Conservation (phyloP, 805 yeast genomes). For the Candida piceae region DNA sequence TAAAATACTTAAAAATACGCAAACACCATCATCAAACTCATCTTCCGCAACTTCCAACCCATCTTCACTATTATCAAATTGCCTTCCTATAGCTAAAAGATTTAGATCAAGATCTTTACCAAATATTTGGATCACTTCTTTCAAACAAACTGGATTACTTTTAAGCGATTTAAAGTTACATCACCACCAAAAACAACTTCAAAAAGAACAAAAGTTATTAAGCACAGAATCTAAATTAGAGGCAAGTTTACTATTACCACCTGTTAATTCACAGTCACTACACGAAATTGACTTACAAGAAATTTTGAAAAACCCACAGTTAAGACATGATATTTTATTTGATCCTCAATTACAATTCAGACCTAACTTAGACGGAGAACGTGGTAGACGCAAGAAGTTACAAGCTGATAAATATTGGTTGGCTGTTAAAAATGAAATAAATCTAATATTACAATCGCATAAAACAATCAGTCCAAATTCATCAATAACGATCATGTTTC, state of each 20-base stretch:
- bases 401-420: slow-evolving; percentile 82
- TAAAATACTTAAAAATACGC: slow-evolving; percentile 9
- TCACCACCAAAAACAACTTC: slow-evolving; percentile 20
- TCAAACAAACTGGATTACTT: slow-evolving; percentile 15
- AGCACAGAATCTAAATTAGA: not conserved
- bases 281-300: slow-evolving; percentile 85
- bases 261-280: slow-evolving; percentile 74
- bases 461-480: slow-evolving; percentile 15
- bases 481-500: slow-evolving; percentile 61
- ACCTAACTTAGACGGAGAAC: slow-evolving; percentile 86
- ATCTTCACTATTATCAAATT: slow-evolving; percentile 3
- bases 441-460: slow-evolving; percentile 26
- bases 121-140: slow-evolving; percentile 28
- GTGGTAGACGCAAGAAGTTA: slow-evolving; percentile 73
- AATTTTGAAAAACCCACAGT: slow-evolving; percentile 84
- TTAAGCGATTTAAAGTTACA: slow-evolving; percentile 16
- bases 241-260: slow-evolving; percentile 47
- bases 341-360: slow-evolving; percentile 91
- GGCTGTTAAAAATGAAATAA: slow-evolving; percentile 66
- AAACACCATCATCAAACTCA: slow-evolving; percentile 11
- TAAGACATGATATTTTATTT: slow-evolving; percentile 87
- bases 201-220: slow-evolving; percentile 12
- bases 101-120: slow-evolving; percentile 33
- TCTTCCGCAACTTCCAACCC: slow-evolving; percentile 3
- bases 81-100: slow-evolving; percentile 19